phyloP scores from a whole-genome alignment of 2,329 filamentous ascomycete species.

The Arthrobotrys iridis region DNA sequence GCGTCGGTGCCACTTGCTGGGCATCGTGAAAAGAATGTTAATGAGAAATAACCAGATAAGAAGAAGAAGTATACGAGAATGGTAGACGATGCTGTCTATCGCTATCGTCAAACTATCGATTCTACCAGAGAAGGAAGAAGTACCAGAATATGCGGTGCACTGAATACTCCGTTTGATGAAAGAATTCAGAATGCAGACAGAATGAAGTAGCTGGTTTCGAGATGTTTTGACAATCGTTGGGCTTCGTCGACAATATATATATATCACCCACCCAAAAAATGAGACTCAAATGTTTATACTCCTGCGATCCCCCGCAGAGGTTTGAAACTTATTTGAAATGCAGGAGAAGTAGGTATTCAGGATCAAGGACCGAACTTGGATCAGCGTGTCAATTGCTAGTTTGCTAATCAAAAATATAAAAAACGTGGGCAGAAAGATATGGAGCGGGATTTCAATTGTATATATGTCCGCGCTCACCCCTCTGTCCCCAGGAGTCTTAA shows the following conservation, averaged over 20 bases:
- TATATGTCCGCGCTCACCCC: slow-evolving; percentile 15
- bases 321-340: slow-evolving; percentile 50
- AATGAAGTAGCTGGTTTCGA: slow-evolving; percentile 43
- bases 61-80: neutral
- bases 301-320: slow-evolving; percentile 21
- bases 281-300: neutral
- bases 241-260: slow-evolving; percentile 50
- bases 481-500: slow-evolving; percentile 15
- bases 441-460: slow-evolving; percentile 5
- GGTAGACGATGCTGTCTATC: slow-evolving; percentile 27
- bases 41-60: slow-evolving; percentile 45
- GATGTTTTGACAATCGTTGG: slow-evolving; percentile 24
- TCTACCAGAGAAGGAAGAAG: slow-evolving; percentile 43
- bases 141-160: slow-evolving; percentile 19
- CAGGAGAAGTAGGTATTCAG: slow-evolving; percentile 40
- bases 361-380: slow-evolving; percentile 28
- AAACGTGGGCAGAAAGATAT: slow-evolving; percentile 49
- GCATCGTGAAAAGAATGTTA: slow-evolving; percentile 50
- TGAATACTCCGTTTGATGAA: slow-evolving; percentile 52
- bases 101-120: slow-evolving; percentile 4
- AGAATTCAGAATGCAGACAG: slow-evolving; percentile 53
- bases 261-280: slow-evolving; percentile 9
- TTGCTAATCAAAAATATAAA: slow-evolving; percentile 38
- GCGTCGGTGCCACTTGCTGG: slow-evolving; percentile 51
- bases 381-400: slow-evolving; percentile 52